Conservation (phyloP, 2,329 filamentous ascomycete genomes). For the Microthyrium microscopicum region DNA sequence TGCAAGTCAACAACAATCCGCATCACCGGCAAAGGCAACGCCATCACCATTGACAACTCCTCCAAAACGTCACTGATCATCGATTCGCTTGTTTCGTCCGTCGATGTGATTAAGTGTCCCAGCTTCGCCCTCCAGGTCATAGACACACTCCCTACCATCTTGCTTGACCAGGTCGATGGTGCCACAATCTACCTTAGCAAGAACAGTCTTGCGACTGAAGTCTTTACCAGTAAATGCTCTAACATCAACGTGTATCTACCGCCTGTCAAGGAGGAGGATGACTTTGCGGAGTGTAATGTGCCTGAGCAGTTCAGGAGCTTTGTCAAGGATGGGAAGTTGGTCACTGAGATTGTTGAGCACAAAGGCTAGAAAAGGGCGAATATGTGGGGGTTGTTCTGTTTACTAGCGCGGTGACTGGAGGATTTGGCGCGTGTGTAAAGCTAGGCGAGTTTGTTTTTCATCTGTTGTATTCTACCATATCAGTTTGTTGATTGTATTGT, state of each 20-base stretch:
- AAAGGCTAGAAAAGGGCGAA: slow-evolving; percentile 52
- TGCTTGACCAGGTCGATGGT: slow-evolving; percentile 86
- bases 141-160: slow-evolving; percentile 67
- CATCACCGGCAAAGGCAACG: slow-evolving; percentile 84
- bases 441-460: no score
- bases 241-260: slow-evolving; percentile 76
- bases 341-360: slow-evolving; percentile 93
- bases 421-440: no score
- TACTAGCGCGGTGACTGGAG: no score
- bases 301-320: slow-evolving; percentile 81
- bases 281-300: slow-evolving; percentile 74
- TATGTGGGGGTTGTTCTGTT: neutral
- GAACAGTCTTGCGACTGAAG: slow-evolving; percentile 59
- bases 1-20: slow-evolving; percentile 86
- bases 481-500: no score
- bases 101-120: slow-evolving; percentile 88
- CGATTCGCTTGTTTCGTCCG: slow-evolving; percentile 73
- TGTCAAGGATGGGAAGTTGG: slow-evolving; percentile 58
- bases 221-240: slow-evolving; percentile 79
- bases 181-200: slow-evolving; percentile 75
- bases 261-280: slow-evolving; percentile 51
- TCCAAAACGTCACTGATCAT: slow-evolving; percentile 69
- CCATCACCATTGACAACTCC: slow-evolving; percentile 90
- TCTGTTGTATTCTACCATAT: no score
- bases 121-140: slow-evolving; percentile 92